Conservation (phyloP, 2,329 filamentous ascomycete genomes). For the Aspergillus hortae region DNA sequence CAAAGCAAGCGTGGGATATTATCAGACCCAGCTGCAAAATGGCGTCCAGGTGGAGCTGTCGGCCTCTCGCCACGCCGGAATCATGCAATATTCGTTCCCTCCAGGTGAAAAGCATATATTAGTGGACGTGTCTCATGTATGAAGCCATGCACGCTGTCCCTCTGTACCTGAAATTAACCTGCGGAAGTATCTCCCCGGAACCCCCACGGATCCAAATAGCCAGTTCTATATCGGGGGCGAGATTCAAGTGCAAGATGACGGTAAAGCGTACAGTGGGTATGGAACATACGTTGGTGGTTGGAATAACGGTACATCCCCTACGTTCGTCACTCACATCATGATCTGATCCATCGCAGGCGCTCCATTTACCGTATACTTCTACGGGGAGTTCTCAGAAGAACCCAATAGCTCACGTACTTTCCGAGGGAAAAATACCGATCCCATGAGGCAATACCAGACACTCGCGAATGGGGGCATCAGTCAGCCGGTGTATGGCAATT, state of each 20-base stretch:
- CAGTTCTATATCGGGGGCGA: constrained; percentile 44
- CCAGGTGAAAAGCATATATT: constrained; percentile 55
- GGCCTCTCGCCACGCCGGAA: constrained; percentile 57
- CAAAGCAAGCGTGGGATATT: constrained; percentile 60
- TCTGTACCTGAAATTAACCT: constrained; percentile 4
- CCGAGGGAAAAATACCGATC: constrained; percentile 31
- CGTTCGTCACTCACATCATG: neutral
- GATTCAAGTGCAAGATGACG: constrained; percentile 36
- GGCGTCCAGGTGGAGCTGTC: constrained; percentile 64
- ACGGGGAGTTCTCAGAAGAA: constrained; percentile 39
- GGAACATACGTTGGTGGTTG: constrained; percentile 48
- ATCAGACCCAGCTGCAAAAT: constrained; percentile 56
- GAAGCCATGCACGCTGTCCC: neutral
- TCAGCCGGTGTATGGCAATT: constrained; percentile 51
- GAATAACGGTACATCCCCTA: constrained; percentile 32
- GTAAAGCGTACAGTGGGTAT: constrained; percentile 44
- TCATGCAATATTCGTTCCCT: constrained; percentile 64
- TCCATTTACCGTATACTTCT: constrained; percentile 44
- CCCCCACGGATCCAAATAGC: constrained; percentile 33
- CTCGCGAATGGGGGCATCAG: constrained; percentile 59
- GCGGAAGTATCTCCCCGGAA: constrained; percentile 48
- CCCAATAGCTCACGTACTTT: constrained; percentile 38
- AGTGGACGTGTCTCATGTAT: constrained; percentile 53
- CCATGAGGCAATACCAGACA: constrained; percentile 42
- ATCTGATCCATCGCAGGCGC: constrained; percentile 23